Conservation (phyloP, 306 rosid genomes). For the Morella rubra region DNA sequence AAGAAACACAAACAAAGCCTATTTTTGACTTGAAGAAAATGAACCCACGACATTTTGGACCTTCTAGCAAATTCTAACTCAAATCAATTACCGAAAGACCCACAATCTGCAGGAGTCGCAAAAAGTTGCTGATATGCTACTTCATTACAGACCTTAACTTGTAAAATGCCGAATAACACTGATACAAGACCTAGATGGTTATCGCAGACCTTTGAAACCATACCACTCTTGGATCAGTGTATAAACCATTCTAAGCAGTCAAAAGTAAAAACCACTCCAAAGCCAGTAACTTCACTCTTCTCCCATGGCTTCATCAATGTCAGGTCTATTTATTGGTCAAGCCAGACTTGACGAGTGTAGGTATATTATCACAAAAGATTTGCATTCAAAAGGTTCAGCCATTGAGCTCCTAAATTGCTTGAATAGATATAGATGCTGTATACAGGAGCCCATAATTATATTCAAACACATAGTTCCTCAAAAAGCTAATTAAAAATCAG, state of each 20-base stretch:
- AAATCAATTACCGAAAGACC: not conserved
- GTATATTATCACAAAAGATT: not conserved
- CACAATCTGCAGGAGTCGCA: not conserved
- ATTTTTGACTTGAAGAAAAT: not conserved
- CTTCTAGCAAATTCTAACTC: not conserved
- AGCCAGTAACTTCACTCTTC: not conserved
- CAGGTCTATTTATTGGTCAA: not conserved
- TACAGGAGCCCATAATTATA: not conserved
- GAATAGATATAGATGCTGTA: not conserved
- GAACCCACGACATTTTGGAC: not conserved
- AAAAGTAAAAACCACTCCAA: not conserved
- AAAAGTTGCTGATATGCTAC: not conserved
- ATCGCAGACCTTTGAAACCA: not conserved
- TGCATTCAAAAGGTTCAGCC: not conserved
- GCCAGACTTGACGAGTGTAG: not conserved
- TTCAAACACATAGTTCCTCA: not conserved
- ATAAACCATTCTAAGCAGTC: not conserved
- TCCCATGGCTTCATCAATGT: not conserved
- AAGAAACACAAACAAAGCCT: not conserved
- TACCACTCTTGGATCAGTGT: not conserved
- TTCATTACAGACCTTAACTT: not conserved
- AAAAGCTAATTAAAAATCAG: not conserved
- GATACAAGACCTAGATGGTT: not conserved
- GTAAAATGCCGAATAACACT: not conserved
- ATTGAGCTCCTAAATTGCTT: not conserved